A percentile compares a stretch with the other conserved stretches of the same genome.
These are phyloP conservation scores for Pseudozyma flocculosa DNA, from an alignment of 1,284 basidiomycete species.

Conservation along the genomic window DNA sequence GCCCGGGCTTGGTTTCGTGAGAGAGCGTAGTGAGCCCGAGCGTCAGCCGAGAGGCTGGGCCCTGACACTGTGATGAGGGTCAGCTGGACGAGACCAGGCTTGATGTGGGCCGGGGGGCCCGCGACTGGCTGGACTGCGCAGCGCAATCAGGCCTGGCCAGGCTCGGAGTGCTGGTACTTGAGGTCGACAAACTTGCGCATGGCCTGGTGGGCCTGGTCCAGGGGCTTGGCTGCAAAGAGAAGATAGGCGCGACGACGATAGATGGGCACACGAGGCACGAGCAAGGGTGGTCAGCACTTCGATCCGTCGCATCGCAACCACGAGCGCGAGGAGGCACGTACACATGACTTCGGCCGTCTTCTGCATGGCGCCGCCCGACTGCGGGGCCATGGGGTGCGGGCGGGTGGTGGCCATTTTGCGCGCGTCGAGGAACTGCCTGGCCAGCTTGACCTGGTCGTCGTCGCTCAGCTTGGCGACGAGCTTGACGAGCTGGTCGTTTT, in stretches of 20 bases:
- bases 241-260: not conserved
- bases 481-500: slow-evolving; percentile 16
- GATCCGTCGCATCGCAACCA: no score
- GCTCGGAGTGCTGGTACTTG: slow-evolving; percentile 19
- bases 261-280: not conserved
- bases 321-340: not conserved
- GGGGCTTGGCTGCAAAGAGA: slow-evolving; percentile 6
- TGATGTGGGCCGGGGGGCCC: no score
- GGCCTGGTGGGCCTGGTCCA: slow-evolving; percentile 8
- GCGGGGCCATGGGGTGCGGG: slow-evolving; percentile 47
- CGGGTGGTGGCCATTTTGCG: slow-evolving; percentile 38
- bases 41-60: no score
- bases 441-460: slow-evolving; percentile 32
- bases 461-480: slow-evolving; percentile 20
- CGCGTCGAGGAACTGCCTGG: slow-evolving; percentile 34
- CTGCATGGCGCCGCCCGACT: slow-evolving; percentile 41
- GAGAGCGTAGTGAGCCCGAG: no score
- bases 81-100: no score
- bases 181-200: slow-evolving; percentile 22
- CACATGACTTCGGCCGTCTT: slow-evolving; percentile 26
- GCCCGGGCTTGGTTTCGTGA: no score
- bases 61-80: no score
- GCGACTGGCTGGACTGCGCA: no score
- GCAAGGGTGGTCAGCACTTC: not conserved
- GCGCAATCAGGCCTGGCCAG: no score